Evolutionary conservation across 768 basidiomycete genomes (phyloP).

Genomic region (Pleurotus djamor): DNA sequence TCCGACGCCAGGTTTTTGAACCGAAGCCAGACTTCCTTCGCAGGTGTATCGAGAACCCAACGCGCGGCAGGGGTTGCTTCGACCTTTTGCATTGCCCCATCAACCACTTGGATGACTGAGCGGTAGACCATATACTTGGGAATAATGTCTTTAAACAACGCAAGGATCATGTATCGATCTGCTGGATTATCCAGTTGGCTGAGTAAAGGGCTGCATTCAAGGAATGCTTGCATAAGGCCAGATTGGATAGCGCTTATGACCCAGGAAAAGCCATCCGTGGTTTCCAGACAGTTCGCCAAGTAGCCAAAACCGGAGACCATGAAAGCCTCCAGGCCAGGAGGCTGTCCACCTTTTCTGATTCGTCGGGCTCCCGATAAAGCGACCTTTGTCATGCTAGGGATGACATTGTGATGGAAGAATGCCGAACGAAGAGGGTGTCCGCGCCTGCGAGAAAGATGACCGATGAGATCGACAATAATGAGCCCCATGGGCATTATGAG

Average conservation of each 20-base stretch:
- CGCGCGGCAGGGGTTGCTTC: conserved; percentile 16
- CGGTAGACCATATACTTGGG: conserved; percentile 35
- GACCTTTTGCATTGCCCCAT: conserved; percentile 22
- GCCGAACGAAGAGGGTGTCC: conserved; percentile 28
- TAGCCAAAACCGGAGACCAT: conserved; percentile 26
- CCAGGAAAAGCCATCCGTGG: conserved; percentile 36
- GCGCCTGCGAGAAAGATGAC: conserved; percentile 22
- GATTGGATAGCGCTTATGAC: conserved; percentile 26
- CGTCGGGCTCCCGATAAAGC: conserved; percentile 20
- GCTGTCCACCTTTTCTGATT: conserved; percentile 16
- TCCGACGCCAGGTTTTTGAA: conserved; percentile 25
- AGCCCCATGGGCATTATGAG: conserved; percentile 16
- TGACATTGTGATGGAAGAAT: conserved; percentile 26
- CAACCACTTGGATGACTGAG: conserved; percentile 28
- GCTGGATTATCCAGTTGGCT: conserved; percentile 18
- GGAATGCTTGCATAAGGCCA: conserved; percentile 27
- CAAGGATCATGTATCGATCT: conserved; percentile 25
- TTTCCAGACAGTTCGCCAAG: conserved; percentile 30
- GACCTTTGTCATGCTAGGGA: conserved; percentile 23
- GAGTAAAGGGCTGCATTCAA: conserved; percentile 23
- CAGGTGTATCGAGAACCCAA: conserved; percentile 17
- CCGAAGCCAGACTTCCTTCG: conserved; percentile 19
- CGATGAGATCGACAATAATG: conserved; percentile 27
- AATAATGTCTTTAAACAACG: conserved; percentile 22
- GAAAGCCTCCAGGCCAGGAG: conserved; percentile 17